phyloP scores from a whole-genome alignment of 1,139 yeast genomes.

The Hyphopichia buzzinii region DNA sequence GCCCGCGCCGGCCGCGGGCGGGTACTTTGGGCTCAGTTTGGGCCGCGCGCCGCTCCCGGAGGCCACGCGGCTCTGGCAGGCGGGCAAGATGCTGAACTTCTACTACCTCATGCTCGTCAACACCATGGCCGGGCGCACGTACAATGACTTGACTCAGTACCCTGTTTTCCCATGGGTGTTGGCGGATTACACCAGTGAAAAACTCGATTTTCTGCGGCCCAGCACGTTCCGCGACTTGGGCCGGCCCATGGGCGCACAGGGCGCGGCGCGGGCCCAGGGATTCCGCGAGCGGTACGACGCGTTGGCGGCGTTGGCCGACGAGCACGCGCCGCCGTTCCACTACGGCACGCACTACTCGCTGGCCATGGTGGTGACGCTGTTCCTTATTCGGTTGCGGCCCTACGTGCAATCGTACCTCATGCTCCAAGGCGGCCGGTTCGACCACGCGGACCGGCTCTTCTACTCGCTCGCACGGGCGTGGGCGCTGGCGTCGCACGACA shows the following conservation, averaged over 20 bases:
- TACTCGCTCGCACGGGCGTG: slow-evolving; percentile 72
- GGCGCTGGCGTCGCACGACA: slow-evolving; percentile 73
- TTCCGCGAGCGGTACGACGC: slow-evolving; percentile 73
- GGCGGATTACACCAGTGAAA: slow-evolving; percentile 70
- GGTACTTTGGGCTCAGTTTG: slow-evolving; percentile 7
- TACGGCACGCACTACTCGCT: slow-evolving; percentile 92
- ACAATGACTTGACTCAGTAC: slow-evolving; percentile 82
- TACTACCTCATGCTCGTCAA: slow-evolving; percentile 75
- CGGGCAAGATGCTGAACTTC: slow-evolving; percentile 76
- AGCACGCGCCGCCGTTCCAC: slow-evolving; percentile 72
- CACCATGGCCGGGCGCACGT: slow-evolving; percentile 83
- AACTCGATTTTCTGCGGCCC: slow-evolving; percentile 59
- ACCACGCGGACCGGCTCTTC: slow-evolving; percentile 80
- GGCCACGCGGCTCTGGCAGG: slow-evolving; percentile 69
- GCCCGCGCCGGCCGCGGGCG: slow-evolving; percentile 26
- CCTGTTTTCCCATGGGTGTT: slow-evolving; percentile 91
- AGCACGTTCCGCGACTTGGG: slow-evolving; percentile 67
- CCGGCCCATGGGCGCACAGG: slow-evolving; percentile 90
- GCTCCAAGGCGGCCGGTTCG: slow-evolving; percentile 83
- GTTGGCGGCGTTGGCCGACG: slow-evolving; percentile 48
- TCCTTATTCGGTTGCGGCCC: slow-evolving; percentile 70
- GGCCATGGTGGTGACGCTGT: slow-evolving; percentile 87
- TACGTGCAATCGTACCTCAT: slow-evolving; percentile 74
- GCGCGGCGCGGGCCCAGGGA: slow-evolving; percentile 52
- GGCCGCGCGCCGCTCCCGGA: slow-evolving; percentile 31